Evolutionary conservation across 345 rosid genomes (phyloP).

Genomic region (Camelina hispida): DNA sequence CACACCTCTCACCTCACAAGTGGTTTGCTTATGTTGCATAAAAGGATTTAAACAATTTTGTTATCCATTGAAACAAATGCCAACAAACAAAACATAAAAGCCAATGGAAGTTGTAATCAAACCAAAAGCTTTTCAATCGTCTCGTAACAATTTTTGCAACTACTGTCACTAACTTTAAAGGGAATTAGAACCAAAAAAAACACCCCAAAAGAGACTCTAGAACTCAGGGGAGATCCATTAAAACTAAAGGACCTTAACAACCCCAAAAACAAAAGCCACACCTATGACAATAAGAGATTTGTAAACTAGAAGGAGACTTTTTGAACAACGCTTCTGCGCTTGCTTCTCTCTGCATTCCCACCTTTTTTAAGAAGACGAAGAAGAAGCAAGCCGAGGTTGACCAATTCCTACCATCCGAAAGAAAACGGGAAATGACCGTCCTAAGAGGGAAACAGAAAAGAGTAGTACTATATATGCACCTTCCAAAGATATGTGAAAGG

Average conservation of each 20-base stretch:
- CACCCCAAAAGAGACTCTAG: constrained; percentile 22
- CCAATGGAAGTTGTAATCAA: background rate
- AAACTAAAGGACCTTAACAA: constrained; percentile 37
- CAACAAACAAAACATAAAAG: constrained; percentile 17
- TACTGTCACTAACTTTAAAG: constrained; percentile 32
- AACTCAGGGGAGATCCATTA: constrained; percentile 39
- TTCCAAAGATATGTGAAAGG: constrained; percentile 49
- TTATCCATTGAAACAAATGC: constrained; percentile 24
- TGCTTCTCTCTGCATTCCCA: constrained; percentile 43
- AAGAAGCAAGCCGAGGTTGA: constrained; percentile 84
- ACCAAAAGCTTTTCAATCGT: constrained; percentile 38
- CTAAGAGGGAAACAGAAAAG: constrained; percentile 1
- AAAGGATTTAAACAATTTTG: background rate
- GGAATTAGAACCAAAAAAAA: background rate
- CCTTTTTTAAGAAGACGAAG: constrained; percentile 42
- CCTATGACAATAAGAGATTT: constrained; percentile 27
- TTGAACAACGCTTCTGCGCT: constrained; percentile 82
- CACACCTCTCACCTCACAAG: constrained; percentile 5
- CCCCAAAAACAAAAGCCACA: constrained; percentile 24
- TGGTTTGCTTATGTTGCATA: constrained; percentile 21
- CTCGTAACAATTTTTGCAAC: constrained; percentile 25
- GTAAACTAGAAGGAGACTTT: constrained; percentile 16
- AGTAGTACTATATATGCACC: constrained; percentile 54
- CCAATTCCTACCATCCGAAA: constrained; percentile 31
- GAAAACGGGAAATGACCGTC: constrained; percentile 32